Base-by-base conservation (phyloP, 2,329 filamentous ascomycete genomes). In the Colletotrichum liaoningense region DNA sequence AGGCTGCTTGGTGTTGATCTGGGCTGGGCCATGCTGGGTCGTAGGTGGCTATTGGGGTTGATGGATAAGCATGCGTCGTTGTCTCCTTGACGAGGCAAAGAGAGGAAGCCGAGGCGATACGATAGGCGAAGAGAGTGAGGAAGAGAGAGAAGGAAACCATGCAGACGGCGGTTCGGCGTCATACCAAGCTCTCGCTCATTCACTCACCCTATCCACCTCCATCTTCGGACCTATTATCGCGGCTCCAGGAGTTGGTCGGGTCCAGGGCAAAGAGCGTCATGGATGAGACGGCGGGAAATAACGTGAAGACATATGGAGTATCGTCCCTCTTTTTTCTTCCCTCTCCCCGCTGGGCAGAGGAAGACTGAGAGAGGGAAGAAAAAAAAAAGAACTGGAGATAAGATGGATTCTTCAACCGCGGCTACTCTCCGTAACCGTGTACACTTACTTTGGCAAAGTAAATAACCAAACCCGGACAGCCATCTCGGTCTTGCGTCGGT, bases 161-260 rank as follows among this genome's bases (percentile, higher is more conserved):
- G 54, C 30, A 35, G 67, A 70, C 70, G 67, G 30, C 42, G 35
- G 24, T 56, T 55, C 55, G 66, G 70, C 69, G 66, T 72, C 69
- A 64, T 72, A 72, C 64, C 58, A 63, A 72, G 69, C 30, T 73
- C 38, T 42, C 14, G 5, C 38, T 16, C 38, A 42, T 16, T 38
- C 55, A 52, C 59, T 49, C 49, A 42, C 26, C 64, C 59, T 30
- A 11, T 67, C 68, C 70, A 73, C 60, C 69, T 38, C 68, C 57
- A 57, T 63, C 58, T 67, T 59, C 68, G 68, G 72, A 74, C 72
- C 68, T 74, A 72, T 67, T 72, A 67, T 74, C 72, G 72, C 68
- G 62, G 56, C 58, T 67, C 57, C 54, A 56, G 59, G 55, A 69
- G 38, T 63, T 52, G 63, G 69, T 63, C 69, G 57, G 49, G 65